Base-by-base conservation (phyloP, 305 asterid species). In the Salvia sclarea region DNA sequence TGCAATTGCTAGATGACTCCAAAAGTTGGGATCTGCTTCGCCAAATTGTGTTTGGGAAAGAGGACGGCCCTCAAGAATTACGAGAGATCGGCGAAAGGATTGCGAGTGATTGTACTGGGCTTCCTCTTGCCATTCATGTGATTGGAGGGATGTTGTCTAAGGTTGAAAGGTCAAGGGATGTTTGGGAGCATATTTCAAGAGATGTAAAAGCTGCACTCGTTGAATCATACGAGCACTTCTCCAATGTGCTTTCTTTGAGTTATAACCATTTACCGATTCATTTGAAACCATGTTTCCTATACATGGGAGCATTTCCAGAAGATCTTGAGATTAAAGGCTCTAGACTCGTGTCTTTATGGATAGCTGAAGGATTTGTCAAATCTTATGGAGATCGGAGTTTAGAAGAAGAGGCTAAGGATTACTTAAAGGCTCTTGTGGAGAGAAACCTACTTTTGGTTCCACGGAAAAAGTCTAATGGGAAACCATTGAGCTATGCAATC, bases 51-150 rank as follows among this genome's bases (percentile, higher is more conserved):
- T 67, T 67, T 28, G 64, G 72, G 8, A 22, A 55, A 8, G 56
- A 28, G 47, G 21, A 55, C 16, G 54, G 64, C 40, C 57, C 57
- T 17, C 6, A 0, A 10, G 60, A 6, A 35, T 8, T 75, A 14
- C 50, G 63, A 63, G 10, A 17, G 16, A 11, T 45, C 1, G 79
- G 75, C 0, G 35, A 4, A 8, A 68, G 48, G 9, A 75, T 75
- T 9, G 37, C 70, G 1, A 28, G 48, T 5, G 47, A 38, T 37
- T 75, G 75, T 38, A 45, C 59, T 6, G 78, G 78, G 40, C 73
- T 68, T 31, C 78, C 78, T 54, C 66, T 74, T n/a, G 74, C 78
- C 45, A 53, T 67, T 49, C 25, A 21, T n/a, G 74, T 67, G 38
- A 74, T 74, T 43, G 78, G 60, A 49, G 78, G 74, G 56, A 12